A percentile compares a stretch with the other conserved stretches of the same genome.
These are phyloP conservation scores for Fusarium nurragi DNA, from an alignment of 2,329 filamentous ascomycete species.

Conservation along the genomic window DNA sequence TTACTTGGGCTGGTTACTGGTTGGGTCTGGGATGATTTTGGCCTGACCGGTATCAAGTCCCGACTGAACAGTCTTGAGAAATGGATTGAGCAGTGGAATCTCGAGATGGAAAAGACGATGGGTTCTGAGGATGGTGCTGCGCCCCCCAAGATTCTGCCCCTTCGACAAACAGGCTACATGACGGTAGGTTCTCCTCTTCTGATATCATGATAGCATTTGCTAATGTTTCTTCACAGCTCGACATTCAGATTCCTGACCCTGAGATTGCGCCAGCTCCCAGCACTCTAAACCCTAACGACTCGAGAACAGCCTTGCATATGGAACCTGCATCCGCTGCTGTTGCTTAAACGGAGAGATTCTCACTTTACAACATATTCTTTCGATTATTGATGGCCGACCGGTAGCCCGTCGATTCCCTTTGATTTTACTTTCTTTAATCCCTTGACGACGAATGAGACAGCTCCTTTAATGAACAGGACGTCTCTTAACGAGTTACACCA, in stretches of 20 bases:
- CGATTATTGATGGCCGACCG: conserved; percentile 16
- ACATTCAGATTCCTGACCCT: conserved; percentile 83
- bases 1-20: conserved; percentile 84
- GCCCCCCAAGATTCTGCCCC: conserved; percentile 77
- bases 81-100: conserved; percentile 91
- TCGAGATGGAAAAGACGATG: conserved; percentile 67
- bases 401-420: conserved; percentile 19
- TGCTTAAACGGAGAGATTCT: conserved; percentile 23
- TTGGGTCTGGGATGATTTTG: conserved; percentile 94
- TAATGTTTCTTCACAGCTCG: conserved; percentile 62
- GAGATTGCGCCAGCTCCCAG: conserved; percentile 68
- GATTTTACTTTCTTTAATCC: conserved; percentile 37
- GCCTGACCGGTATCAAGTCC: conserved; percentile 78
- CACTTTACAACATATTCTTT: conserved; percentile 13
- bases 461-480: conserved; percentile 39
- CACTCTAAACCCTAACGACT: conserved; percentile 52
- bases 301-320: conserved; percentile 48
- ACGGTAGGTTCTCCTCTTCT: conserved; percentile 62
- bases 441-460: conserved; percentile 41
- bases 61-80: conserved; percentile 75
- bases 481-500: conserved; percentile 38
- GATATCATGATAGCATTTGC: not conserved
- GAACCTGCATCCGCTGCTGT: conserved; percentile 44
- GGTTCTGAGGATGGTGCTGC: conserved; percentile 61
- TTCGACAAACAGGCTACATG: conserved; percentile 89